Percentiles rank a stretch among this genome's conserved stretches.
Evolutionary conservation across 169 alveolate species (phyloP).

Genomic region (Fabrea salina): DNA sequence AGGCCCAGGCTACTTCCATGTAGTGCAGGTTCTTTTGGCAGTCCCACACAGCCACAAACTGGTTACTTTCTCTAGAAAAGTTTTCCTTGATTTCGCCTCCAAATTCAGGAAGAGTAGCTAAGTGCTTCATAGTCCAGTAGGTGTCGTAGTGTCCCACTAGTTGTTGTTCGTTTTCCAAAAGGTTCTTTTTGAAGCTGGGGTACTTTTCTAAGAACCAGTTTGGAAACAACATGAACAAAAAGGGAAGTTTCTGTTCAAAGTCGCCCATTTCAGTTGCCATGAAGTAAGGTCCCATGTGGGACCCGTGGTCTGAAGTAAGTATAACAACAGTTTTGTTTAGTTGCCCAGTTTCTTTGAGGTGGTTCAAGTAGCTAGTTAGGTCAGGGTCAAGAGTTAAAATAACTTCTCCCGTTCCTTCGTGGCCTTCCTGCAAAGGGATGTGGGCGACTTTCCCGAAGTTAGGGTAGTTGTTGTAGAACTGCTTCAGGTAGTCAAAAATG

Average conservation of each 20-base stretch:
- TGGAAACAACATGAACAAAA: slow-evolving; percentile 7
- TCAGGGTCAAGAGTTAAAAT: slow-evolving; percentile 48
- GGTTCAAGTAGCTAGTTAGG: slow-evolving; percentile 42
- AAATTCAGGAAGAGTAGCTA: slow-evolving; percentile 24
- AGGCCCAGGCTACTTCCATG: slow-evolving; percentile 1
- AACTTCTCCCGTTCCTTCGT: slow-evolving; percentile 72
- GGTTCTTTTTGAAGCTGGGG: slow-evolving; percentile 22
- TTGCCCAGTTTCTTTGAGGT: slow-evolving; percentile 35
- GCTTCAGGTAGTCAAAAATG: slow-evolving; percentile 51
- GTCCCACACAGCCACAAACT: slow-evolving; percentile 23
- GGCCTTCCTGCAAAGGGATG: slow-evolving; percentile 58
- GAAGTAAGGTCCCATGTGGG: slow-evolving; percentile 52
- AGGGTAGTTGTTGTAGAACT: slow-evolving; percentile 51
- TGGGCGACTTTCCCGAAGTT: slow-evolving; percentile 51
- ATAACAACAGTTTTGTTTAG: slow-evolving; percentile 54
- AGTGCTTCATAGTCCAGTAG: slow-evolving; percentile 26
- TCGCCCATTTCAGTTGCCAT: slow-evolving; percentile 28
- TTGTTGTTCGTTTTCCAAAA: neutral
- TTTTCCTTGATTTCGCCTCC: slow-evolving; percentile 31
- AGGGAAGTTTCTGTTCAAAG: slow-evolving; percentile 30
- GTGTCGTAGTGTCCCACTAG: slow-evolving; percentile 22
- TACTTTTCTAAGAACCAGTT: slow-evolving; percentile 10
- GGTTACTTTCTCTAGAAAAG: neutral
- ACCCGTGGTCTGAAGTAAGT: slow-evolving; percentile 64
- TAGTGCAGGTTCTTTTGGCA: neutral